Conservation (phyloP, 768 basidiomycete species). For the Pleurotus pulmonarius region DNA sequence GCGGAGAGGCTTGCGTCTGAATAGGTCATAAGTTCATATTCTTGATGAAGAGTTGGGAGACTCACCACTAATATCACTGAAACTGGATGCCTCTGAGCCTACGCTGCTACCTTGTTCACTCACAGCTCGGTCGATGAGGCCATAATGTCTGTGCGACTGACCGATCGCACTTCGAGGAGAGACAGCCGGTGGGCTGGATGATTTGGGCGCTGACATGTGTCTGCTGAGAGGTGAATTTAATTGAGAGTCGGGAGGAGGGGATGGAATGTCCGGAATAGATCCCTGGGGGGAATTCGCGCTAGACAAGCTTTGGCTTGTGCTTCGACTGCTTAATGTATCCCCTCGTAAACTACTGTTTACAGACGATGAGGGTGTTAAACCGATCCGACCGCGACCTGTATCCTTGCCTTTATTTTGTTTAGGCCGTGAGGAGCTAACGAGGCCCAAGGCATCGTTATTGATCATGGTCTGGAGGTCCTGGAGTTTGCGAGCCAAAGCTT, state of each 20-base stretch:
- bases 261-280: constrained; percentile 81
- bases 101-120: constrained; percentile 62
- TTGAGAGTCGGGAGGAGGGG: constrained; percentile 58
- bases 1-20: constrained; percentile 72
- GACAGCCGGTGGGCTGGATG: constrained; percentile 57
- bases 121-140: constrained; percentile 32
- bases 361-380: constrained; percentile 29
- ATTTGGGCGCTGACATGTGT: constrained; percentile 51
- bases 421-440: constrained; percentile 45
- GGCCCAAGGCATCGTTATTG: constrained; percentile 68
- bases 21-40: constrained; percentile 1
- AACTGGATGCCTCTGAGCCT: constrained; percentile 75
- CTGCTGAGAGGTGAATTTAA: constrained; percentile 49
- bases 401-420: constrained; percentile 34
- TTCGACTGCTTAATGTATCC: constrained; percentile 44
- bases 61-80: constrained; percentile 84
- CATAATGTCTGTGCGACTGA: constrained; percentile 43
- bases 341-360: constrained; percentile 30
- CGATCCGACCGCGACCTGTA: constrained; percentile 41
- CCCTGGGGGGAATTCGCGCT: constrained; percentile 71
- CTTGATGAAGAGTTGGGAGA: constrained; percentile 1
- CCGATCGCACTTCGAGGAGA: constrained; percentile 54
- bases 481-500: constrained; percentile 63
- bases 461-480: constrained; percentile 67
- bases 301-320: constrained; percentile 70